Evolutionary conservation across 495 filamentous ascomycete species (phyloP).

Genomic region (Daldinia bambusicola): DNA sequence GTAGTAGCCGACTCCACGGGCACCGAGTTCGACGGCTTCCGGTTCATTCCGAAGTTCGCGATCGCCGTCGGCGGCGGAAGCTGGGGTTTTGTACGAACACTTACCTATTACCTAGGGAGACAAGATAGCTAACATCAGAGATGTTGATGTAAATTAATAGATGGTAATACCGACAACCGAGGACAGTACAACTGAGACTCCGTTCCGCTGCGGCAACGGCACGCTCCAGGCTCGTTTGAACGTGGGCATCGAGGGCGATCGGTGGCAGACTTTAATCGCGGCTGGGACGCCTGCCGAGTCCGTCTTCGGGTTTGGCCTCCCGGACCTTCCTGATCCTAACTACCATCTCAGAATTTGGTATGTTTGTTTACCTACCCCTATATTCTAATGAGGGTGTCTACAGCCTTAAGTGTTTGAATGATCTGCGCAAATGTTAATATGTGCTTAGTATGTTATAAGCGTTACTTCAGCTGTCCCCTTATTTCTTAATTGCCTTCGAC

Average conservation of each 20-base stretch:
- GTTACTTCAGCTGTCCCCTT: background rate
- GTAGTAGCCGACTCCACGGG: constrained; percentile 32
- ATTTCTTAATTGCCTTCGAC: background rate
- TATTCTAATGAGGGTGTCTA: background rate
- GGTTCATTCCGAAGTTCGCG: constrained; percentile 34
- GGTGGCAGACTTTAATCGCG: constrained; percentile 39
- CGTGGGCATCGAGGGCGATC: constrained; percentile 24
- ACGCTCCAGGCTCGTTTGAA: constrained; percentile 36
- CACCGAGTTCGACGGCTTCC: constrained; percentile 25
- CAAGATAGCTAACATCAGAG: constrained; percentile 6
- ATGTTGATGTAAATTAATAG: background rate
- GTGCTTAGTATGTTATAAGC: constrained; percentile 12
- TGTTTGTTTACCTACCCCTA: background rate
- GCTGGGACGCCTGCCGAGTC: constrained; percentile 43
- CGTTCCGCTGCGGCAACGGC: constrained; percentile 28
- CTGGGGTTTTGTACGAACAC: constrained; percentile 42
- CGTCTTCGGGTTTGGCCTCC: constrained; percentile 39
- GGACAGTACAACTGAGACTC: constrained; percentile 20
- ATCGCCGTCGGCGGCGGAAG: constrained; percentile 39
- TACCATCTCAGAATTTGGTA: constrained; percentile 41
- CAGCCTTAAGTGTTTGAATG: background rate
- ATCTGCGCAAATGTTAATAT: background rate
- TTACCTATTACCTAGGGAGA: too few relatives aligned
- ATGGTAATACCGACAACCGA: constrained; percentile 34
- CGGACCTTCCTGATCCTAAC: constrained; percentile 40